Percentiles rank a stretch among this genome's conserved stretches.
phyloP scores from a whole-genome alignment of 108 stramenopile species.

The Fistulifera pelliculosa region DNA sequence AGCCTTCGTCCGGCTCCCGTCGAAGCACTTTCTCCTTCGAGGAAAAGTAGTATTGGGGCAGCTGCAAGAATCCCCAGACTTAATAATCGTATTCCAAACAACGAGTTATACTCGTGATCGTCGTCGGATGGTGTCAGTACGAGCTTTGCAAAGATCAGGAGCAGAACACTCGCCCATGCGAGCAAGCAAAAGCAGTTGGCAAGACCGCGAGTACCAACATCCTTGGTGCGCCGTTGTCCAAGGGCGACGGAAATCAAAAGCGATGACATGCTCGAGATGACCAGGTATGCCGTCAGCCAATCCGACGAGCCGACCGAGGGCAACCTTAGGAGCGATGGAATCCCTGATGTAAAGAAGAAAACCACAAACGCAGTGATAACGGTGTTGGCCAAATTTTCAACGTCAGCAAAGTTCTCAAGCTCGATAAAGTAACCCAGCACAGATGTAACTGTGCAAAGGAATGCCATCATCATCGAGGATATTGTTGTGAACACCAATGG shows the following conservation, averaged over 20 bases:
- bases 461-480: constrained; percentile 56
- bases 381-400: constrained; percentile 47
- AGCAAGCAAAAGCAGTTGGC: constrained; percentile 53
- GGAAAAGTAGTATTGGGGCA: constrained; percentile 45
- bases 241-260: constrained; percentile 41
- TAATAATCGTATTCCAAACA: constrained; percentile 56
- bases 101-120: constrained; percentile 61
- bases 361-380: constrained; percentile 47
- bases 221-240: constrained; percentile 34
- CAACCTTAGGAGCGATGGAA: constrained; percentile 30
- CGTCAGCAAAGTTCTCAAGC: constrained; percentile 56
- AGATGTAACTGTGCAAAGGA: constrained; percentile 60
- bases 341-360: constrained; percentile 25
- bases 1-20: no score
- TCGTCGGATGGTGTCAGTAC: constrained; percentile 2
- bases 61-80: constrained; percentile 51
- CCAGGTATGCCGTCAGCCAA: constrained; percentile 65
- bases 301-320: constrained; percentile 35
- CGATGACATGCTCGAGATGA: constrained; percentile 34
- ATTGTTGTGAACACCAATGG: constrained; percentile 41
- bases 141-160: constrained; percentile 28
- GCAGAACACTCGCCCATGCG: constrained; percentile 42
- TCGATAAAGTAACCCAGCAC: constrained; percentile 72
- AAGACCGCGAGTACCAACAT: constrained; percentile 37
- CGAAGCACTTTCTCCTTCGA: constrained; percentile 48